Evolutionary conservation across 352 stramenopile species (phyloP), one percentile per base, ranked within the genome.

Genomic region (Globisporangium orthogonon): DNA sequence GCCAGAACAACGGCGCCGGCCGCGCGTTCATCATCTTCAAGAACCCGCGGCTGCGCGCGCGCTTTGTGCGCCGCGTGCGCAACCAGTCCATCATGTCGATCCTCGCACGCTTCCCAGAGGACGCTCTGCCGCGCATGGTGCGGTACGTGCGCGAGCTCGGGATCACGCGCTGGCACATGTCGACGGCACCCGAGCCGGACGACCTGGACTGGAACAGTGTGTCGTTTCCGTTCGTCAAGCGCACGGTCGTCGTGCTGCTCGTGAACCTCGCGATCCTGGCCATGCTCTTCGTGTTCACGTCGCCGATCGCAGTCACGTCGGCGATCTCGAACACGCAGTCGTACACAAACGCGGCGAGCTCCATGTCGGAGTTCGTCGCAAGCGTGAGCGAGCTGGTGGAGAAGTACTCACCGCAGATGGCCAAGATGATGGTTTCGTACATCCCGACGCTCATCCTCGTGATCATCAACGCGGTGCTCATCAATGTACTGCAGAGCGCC

Each of bases 151-250:
- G 82, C 33, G 84, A 94, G 54, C 56, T 94, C 28, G 74, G 74
- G 7, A 69, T 94, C 45, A 92, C 82, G 52, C 70, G 77, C 2
- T 94, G 84, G 84, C 79, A 90, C 50, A 60, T 94, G 31, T 80
- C 74, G 47, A 70, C 80, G 9, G 82, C 84, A 35, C 84, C 84
- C 0, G 84, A 94, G 45, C 84, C 84, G 0, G 84, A 94, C 50
- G 84, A 94, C 50, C 76, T 94, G 47, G 84, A 94, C 69, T 94
- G 84, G 84, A 69, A 91, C 56, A 91, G 78, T 60, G 81, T 94
- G 18, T 89, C 78, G 51, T 89, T 86, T 58, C 84, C 83, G 47
- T 90, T 90, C 55, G 78, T 78, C 4, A 89, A 92, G 69, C 79
- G 84, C 29, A 91, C 82, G 47, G 60, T 78, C 23, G 70, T 81